Evolutionary conservation across 164 flowering plant species (phyloP), one percentile per base, ranked within the genome.

Genomic region (Macadamia tetraphylla): DNA sequence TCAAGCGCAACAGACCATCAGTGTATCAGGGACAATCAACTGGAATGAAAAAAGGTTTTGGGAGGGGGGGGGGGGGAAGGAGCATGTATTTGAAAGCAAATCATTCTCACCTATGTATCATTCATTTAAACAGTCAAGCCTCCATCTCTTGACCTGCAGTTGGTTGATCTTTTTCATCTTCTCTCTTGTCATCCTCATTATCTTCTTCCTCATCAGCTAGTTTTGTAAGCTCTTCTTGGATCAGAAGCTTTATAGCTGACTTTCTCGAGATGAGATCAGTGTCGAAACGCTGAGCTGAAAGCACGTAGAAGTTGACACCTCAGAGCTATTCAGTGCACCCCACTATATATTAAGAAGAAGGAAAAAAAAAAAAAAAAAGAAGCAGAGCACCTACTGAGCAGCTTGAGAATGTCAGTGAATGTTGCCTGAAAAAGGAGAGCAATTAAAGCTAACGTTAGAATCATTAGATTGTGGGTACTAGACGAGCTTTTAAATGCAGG

Each of bases 161-260:
- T 51, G 72, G 64, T 14, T 59, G 57, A 17, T 55, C 63, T 15
- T 74, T 71, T 32, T 77, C 74, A 9, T 60, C 43, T 46, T 72
- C 73, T 1, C 68, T 76, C 0, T 67, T 77, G 7, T 66, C 86
- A 10, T 84, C 90, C 8, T 83, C 91, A 9, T 87, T 90, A 0
- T 83, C 86, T 56, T 88, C 96, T 3, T 78, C 91, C 65, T 88
- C 94, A 48, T 82, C 94, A 18, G 97, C 94, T 70, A 94, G 79
- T 77, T 88, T 94, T 1, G 96, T 90, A 6, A 94, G 90, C 76
- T 94, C 97, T 58, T 89, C 91, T 72, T 90, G 91, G 69, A 94
- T 91, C 86, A 91, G 79, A 29, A 81, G 72, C 79, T 94, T 94
- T 79, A 90, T 84, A 0, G 83, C 80, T 40, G 86, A 62, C 77